These are phyloP conservation scores for Corymbia calophylla DNA, from an alignment of 441 rosid genomes.

Conservation along the genomic window DNA sequence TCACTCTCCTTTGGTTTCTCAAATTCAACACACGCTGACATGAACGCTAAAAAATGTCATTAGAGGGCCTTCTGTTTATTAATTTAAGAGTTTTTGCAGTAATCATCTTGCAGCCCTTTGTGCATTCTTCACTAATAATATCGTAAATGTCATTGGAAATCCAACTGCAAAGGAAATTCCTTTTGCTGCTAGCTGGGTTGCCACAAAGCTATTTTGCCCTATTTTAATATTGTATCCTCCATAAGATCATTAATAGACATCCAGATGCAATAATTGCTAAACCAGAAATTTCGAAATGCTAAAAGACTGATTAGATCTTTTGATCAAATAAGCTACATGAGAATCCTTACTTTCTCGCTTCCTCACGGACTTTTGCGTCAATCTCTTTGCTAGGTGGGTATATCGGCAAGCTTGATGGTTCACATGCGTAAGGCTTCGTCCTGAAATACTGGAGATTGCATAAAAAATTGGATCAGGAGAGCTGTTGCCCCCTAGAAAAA, in stretches of 20 bases:
- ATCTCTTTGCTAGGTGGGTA: constrained; percentile 92
- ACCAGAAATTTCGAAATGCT: neutral
- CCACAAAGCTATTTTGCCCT: neutral
- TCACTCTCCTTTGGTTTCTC: neutral
- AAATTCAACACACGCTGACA: neutral
- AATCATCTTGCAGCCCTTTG: neutral
- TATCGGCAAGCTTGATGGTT: constrained; percentile 77
- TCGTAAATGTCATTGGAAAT: neutral
- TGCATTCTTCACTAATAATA: neutral
- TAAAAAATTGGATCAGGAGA: neutral
- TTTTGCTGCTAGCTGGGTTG: neutral
- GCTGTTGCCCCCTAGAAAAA: neutral
- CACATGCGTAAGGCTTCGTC: constrained; percentile 76
- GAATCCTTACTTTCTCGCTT: constrained; percentile 47
- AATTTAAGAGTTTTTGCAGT: neutral
- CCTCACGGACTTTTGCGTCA: constrained; percentile 83
- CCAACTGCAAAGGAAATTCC: neutral
- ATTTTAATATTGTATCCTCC: neutral
- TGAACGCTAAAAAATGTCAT: neutral
- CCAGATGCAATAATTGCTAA: neutral
- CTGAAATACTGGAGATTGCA: constrained; percentile 39
- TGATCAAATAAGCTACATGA: neutral
- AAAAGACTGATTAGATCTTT: neutral
- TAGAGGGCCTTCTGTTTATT: neutral
- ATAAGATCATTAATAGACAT: neutral